Evolutionary conservation across 2,329 filamentous ascomycete species (phyloP).

Genomic region (Celoporthe dispersa): DNA sequence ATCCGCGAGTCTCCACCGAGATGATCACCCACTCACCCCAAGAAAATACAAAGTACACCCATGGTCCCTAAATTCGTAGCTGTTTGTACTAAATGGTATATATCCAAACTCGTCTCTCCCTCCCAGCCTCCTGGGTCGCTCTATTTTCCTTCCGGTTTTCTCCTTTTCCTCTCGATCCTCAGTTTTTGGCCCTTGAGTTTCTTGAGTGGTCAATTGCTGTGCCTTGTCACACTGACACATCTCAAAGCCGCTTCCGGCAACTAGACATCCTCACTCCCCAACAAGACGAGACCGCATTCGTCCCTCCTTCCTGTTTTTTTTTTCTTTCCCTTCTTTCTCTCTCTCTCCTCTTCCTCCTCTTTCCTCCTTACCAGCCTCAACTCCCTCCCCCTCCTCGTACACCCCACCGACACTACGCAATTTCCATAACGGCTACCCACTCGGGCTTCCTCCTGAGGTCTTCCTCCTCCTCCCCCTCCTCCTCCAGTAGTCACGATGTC

Average conservation of each 20-base stretch:
- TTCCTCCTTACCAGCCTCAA: neutral
- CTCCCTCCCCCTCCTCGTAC: neutral
- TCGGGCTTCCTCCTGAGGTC: constrained; percentile 16
- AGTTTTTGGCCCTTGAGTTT: neutral
- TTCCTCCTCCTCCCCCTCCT: neutral
- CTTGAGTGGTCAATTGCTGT: constrained; percentile 16
- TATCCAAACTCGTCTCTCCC: constrained; percentile 25
- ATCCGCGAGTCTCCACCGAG: constrained; percentile 22
- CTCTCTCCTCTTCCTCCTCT: too few species aligned
- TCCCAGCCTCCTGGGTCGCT: neutral
- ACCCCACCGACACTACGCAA: too few species aligned
- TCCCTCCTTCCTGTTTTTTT: neutral
- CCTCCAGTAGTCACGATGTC: constrained; percentile 51
- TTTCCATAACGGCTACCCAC: neutral
- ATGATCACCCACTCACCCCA: constrained; percentile 14
- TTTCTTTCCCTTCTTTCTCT: neutral
- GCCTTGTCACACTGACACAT: constrained; percentile 17
- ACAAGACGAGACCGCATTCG: neutral
- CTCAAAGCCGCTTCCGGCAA: constrained; percentile 16
- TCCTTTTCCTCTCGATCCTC: neutral
- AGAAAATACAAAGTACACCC: constrained; percentile 14
- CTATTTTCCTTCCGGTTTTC: neutral
- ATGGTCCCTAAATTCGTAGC: constrained; percentile 16
- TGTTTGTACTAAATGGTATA: constrained; percentile 16
- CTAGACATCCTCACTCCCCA: constrained; percentile 8